phyloP scores from a whole-genome alignment of 2,329 filamentous ascomycete genomes.

The Pyrenochaeta sp. region DNA sequence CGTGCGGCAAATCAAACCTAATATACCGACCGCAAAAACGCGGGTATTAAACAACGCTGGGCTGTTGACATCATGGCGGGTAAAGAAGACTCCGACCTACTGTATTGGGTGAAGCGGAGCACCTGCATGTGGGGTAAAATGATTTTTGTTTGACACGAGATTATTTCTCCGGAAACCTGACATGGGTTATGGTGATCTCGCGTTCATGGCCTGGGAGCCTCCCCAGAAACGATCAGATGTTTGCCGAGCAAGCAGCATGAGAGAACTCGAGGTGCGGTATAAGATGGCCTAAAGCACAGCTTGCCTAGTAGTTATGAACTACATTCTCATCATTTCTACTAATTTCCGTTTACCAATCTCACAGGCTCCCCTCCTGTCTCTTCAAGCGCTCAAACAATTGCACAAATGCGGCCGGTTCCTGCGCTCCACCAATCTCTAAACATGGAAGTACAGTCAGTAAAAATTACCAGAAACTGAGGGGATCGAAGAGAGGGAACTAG shows the following conservation, averaged over 20 bases:
- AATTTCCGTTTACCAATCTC: background rate
- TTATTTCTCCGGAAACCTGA: constrained; percentile 6
- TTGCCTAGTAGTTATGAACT: background rate
- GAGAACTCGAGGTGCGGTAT: background rate
- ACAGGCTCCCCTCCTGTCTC: constrained; percentile 46
- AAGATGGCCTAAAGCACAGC: too few species aligned
- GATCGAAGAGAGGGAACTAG: too few species aligned
- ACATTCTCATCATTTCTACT: background rate
- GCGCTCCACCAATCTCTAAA: constrained; percentile 70
- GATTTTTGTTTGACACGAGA: constrained; percentile 1
- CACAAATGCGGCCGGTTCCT: constrained; percentile 73
- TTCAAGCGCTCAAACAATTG: constrained; percentile 71
- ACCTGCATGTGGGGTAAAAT: constrained; percentile 18
- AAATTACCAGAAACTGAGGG: too few species aligned
- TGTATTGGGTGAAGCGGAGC: constrained; percentile 20
- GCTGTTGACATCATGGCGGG: constrained; percentile 23
- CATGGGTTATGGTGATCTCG: constrained; percentile 8
- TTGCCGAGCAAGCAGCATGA: background rate
- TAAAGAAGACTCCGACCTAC: constrained; percentile 15
- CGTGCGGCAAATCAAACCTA: constrained; percentile 1
- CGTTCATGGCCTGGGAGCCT: background rate
- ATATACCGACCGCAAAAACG: constrained; percentile 15
- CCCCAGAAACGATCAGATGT: background rate
- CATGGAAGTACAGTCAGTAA: background rate
- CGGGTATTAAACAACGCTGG: background rate